Conservation (phyloP, 2,329 filamentous ascomycete genomes). For the Ophiocordyceps camponoti-floridani region DNA sequence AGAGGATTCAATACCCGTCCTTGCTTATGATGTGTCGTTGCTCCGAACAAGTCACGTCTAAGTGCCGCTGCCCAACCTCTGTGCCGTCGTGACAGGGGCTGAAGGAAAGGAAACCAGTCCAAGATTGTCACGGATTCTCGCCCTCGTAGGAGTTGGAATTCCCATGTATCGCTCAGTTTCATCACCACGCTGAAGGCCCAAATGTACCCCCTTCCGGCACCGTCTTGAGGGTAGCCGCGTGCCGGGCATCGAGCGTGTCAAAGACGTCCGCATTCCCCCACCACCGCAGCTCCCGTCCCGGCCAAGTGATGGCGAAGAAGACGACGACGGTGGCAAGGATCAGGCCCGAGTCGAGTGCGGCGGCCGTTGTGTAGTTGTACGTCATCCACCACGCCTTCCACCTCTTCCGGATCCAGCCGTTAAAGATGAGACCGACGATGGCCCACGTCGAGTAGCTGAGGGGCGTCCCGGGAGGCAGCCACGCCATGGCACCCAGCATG, state of each 20-base stretch:
- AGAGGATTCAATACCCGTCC: no score
- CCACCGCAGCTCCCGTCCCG: conserved; percentile 19
- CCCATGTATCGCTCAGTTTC: no score
- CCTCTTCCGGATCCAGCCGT: conserved; percentile 33
- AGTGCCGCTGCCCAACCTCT: no score
- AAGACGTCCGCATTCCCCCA: conserved; percentile 32
- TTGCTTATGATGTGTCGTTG: no score
- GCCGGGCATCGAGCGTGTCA: conserved; percentile 14
- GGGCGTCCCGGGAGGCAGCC: conserved; percentile 40
- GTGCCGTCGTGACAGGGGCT: no score
- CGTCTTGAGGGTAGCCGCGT: conserved; percentile 7
- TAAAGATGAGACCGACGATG: conserved; percentile 37
- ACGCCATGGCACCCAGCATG: conserved; percentile 34
- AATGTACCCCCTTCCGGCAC: conserved; percentile 10
- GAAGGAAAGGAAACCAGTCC: no score
- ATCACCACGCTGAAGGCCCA: conserved; percentile 14
- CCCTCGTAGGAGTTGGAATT: no score
- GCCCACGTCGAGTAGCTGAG: conserved; percentile 42
- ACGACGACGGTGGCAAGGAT: conserved; percentile 16
- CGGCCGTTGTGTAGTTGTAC: conserved; percentile 22
- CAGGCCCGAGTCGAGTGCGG: conserved; percentile 20
- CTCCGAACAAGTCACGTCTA: no score
- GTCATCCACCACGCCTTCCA: conserved; percentile 40
- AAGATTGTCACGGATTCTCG: no score
- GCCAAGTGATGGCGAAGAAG: conserved; percentile 12